Evolutionary conservation across 495 filamentous ascomycete genomes (phyloP), one percentile per base, ranked within the genome.

Genomic region (Amphirosellinia nigrospora): DNA sequence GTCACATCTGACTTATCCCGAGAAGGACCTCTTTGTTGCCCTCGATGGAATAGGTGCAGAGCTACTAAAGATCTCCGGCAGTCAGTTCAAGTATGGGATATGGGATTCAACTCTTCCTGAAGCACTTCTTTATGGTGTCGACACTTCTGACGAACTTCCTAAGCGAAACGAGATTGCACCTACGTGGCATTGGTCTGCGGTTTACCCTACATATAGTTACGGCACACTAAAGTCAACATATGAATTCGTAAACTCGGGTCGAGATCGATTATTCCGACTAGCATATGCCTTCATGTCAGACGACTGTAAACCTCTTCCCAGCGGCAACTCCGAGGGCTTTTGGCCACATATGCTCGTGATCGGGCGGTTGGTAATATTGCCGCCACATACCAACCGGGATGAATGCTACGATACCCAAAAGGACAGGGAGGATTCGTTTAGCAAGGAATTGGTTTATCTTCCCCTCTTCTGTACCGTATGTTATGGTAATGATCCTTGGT

Each of bases 251-350:
- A n/a, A n/a, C n/a, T n/a, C n/a, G n/a, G n/a, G n/a, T n/a, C 7
- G 7, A 36, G 34, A 36, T 7, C 34, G 7, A 36, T 3, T 50
- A 0, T 41, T 23, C n/a, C 58, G 9, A 43, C 5, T 61, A 8
- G 58, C 36, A 9, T 61, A 61, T 41, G 58, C 58, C 3, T 43
- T 61, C 58, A 61, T 41, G 58, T 61, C 58, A 6, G 58, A 28
- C n/a, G 36, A 43, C 36, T 61, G 58, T 32, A 41, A 39, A 39
- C 56, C 34, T 1, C 32, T 59, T 9, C 55, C 58, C 9, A 43
- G 26, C 34, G 9, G 19, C 9, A 15, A 0, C 11, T 61, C 34
- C 0, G 41, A 23, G n/a, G 32, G 23, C 11, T 60, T 36, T 10
- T 60, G 56, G 56, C 56, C 56, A 19, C 4, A 41, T 16, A 2